Evolutionary conservation across 805 yeast species (phyloP), one percentile per base, ranked within the genome.

Genomic region (Yueomyces sp.): DNA sequence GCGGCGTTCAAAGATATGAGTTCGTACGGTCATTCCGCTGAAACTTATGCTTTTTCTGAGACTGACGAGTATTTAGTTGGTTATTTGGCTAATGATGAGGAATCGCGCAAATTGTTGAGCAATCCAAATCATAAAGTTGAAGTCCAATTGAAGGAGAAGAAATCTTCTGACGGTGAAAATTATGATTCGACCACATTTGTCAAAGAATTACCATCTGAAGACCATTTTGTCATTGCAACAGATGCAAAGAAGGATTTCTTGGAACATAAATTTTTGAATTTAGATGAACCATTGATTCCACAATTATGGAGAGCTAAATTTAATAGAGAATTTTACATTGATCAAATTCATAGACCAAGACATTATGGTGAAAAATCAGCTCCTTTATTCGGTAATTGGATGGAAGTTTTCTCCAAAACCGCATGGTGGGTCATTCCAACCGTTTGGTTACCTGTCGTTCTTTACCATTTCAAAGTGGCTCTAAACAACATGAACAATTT

Each of bases 311-410:
- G 74, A 47, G 78, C 87, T 38, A 72, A 74, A 34, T 92, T 87
- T 70, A 59, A 83, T 38, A 90, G 85, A 60, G 94, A 85, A 38
- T 90, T 92, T 57, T 92, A 92, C 63, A 70, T 92, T 57, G 95
- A 87, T 60, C 96, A 92, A 65, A 92, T 92, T 38, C 98, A 92
- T 64, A 79, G 96, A 65, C 98, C 98, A 43, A 80, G 98, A 60
- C 98, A 92, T 64, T 92, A 88, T 60, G 97, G 97, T 51, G 80
- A 87, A 60, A 96, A 96, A 8, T 85, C 96, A 3, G 98, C 98
- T 9, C 96, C 88, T 5, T 62, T 92, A 44, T 92, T 92, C 63
- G 98, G 98, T 41, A 87, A 88, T 64, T 84, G 90, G 63, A 68
- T 92, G 47, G 98, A 92, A 65, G 96, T 96, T 4, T 59, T 92